A percentile compares a stretch with the other conserved stretches of the same genome.
phyloP scores from a whole-genome alignment of 2,329 filamentous ascomycete genomes.

The Dactylellina cionopaga region DNA sequence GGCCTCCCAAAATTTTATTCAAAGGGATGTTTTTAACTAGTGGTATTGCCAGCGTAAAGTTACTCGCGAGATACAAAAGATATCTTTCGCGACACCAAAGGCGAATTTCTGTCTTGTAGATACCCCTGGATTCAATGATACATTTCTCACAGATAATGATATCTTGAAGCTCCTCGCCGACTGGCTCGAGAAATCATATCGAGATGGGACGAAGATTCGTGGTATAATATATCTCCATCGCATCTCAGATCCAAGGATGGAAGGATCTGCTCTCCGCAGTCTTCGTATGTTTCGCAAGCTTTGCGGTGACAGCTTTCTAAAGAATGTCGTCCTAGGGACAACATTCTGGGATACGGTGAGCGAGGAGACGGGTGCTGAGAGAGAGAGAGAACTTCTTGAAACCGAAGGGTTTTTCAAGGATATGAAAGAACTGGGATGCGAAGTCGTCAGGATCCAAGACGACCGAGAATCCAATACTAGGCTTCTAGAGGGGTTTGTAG shows the following conservation, averaged over 20 bases:
- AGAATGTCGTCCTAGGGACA: constrained; percentile 61
- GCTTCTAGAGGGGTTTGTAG: not conserved
- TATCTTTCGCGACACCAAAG: not conserved
- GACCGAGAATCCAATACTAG: not conserved
- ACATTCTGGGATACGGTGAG: constrained; percentile 60
- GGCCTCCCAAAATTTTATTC: not conserved
- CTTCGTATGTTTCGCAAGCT: constrained; percentile 60
- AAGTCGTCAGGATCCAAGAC: not conserved
- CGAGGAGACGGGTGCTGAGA: constrained; percentile 29
- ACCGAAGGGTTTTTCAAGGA: not conserved
- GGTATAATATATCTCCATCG: constrained; percentile 60
- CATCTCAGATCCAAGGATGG: constrained; percentile 59
- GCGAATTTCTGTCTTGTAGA: constrained; percentile 57
- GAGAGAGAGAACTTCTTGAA: constrained; percentile 53
- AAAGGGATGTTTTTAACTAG: not conserved
- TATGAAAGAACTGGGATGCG: not conserved
- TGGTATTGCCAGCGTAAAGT: not conserved
- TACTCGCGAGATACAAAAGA: constrained; percentile 3
- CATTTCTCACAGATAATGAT: constrained; percentile 56
- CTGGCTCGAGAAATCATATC: constrained; percentile 56
- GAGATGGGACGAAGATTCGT: constrained; percentile 56
- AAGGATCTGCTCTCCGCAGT: constrained; percentile 58
- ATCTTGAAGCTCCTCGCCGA: constrained; percentile 58
- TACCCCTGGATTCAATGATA: constrained; percentile 60
- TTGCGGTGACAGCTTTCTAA: constrained; percentile 59